Base-by-base conservation (phyloP, 805 yeast species). In the Candida pini region DNA sequence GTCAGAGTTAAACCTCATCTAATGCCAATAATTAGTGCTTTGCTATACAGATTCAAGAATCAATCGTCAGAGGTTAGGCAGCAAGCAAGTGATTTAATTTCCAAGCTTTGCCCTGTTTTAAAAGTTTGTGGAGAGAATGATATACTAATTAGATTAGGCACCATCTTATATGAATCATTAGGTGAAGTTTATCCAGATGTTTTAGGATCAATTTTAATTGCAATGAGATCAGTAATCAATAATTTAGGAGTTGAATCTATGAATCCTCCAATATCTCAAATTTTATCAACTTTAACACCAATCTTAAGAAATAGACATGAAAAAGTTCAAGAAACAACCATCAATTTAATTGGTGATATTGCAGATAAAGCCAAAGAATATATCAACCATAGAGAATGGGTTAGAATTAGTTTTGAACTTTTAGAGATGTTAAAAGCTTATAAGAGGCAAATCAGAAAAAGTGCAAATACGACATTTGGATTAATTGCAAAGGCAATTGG, bases 121-220 rank as follows among this genome's bases (percentile, higher is more conserved):
- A 73, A 73, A 44, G 53, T 63, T 9, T 83, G 95, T 53, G 73
- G 69, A 7, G 82, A 84, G 49, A 71, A 69, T 23, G 78, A 70
- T 9, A 59, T 84, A 34, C 53, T 90, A 41, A 69, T 69, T 36
- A 82, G 82, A 47, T 62, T 90, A 35, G 78, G 88, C 5, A 71
- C 83, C 16, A 79, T 89, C 12, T 63, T 92, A 22, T 87, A 82
- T 55, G 99, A 92, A 56, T 82, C 92, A 10, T 66, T 92, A 8
- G 98, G 98, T 14, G 99, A 92, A 53, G 90, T 82, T 5, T 87
- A 78, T 45, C 98, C 98, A 0, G 96, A 88, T 34, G 97, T 88
- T 2, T 64, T 92, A 30, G 97, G 95, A 0, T 83, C 96, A 0
- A 71, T 90, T 2, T 62, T 92, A 12, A 72, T 73, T 13, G 95